Percentiles rank a stretch among this genome's conserved stretches.
These are phyloP conservation scores for Dalbergia oliveri DNA, from an alignment of 306 rosid genomes.

Conservation along the genomic window DNA sequence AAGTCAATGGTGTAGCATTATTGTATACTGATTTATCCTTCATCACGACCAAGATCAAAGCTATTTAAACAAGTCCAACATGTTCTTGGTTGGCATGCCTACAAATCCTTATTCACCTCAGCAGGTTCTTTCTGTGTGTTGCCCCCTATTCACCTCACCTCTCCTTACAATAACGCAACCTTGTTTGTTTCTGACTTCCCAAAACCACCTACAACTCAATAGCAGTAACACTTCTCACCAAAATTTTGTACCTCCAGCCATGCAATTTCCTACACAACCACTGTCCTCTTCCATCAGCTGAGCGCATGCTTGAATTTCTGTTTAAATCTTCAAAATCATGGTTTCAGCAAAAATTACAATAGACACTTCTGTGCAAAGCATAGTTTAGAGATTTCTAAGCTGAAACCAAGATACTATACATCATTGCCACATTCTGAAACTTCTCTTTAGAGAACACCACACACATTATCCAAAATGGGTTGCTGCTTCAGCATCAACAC, in stretches of 20 bases:
- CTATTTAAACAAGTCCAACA: slow-evolving; percentile 44
- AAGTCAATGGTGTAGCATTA: neutral
- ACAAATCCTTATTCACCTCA: neutral
- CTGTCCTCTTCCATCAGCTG: too few relatives aligned
- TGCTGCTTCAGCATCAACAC: slow-evolving; percentile 70
- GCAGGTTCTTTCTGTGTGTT: neutral
- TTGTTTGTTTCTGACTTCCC: neutral
- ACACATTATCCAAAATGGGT: slow-evolving; percentile 68
- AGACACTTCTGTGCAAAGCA: too few relatives aligned
- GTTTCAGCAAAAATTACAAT: too few relatives aligned
- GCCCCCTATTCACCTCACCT: neutral
- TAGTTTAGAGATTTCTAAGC: too few relatives aligned
- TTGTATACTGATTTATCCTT: slow-evolving; percentile 4
- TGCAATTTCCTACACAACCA: neutral
- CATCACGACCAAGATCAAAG: neutral
- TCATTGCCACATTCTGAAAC: neutral
- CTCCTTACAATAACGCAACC: neutral
- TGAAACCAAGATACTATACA: too few relatives aligned
- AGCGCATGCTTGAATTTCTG: too few relatives aligned
- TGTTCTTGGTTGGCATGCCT: slow-evolving; percentile 12
- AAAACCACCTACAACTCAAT: too few relatives aligned
- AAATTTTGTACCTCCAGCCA: neutral
- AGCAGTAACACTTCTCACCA: neutral
- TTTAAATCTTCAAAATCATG: too few relatives aligned
- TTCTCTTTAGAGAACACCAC: neutral